These are phyloP conservation scores for Talaromyces proteolyticus DNA, from an alignment of 495 filamentous ascomycete genomes.

Conservation along the genomic window DNA sequence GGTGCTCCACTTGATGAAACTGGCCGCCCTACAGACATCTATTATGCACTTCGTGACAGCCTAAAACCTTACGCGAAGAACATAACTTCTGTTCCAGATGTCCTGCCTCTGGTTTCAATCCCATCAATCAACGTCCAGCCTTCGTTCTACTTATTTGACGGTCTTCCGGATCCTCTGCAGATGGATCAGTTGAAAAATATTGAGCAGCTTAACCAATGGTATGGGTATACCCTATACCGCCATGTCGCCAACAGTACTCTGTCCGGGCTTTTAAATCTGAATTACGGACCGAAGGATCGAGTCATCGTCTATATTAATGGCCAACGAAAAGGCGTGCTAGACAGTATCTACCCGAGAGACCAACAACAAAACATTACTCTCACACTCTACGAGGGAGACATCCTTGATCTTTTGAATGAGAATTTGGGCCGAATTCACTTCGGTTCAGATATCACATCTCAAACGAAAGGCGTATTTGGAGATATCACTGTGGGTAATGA, in stretches of 20 bases:
- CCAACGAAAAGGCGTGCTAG: conserved; percentile 31
- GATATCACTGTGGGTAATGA: conserved; percentile 30
- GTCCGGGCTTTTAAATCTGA: conserved; percentile 24
- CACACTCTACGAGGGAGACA: conserved; percentile 24
- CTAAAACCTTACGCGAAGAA: conserved; percentile 20
- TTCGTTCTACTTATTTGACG: conserved; percentile 18
- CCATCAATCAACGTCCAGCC: conserved; percentile 19
- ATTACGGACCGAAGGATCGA: conserved; percentile 33
- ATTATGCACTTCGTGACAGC: conserved; percentile 30
- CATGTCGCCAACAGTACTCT: conserved; percentile 18
- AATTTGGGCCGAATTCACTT: conserved; percentile 41
- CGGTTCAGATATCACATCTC: conserved; percentile 31
- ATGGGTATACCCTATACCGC: conserved; percentile 34
- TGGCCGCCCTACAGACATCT: conserved; percentile 36
- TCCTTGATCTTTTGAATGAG: conserved; percentile 34
- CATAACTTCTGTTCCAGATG: conserved; percentile 19
- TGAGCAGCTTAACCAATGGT: conserved; percentile 34
- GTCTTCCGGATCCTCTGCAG: conserved; percentile 10
- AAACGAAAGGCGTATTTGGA: conserved; percentile 36
- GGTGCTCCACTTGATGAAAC: conserved; percentile 40
- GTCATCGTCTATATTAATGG: conserved; percentile 39
- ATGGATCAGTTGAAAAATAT: conserved; percentile 20
- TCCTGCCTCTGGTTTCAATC: conserved; percentile 24
- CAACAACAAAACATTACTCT: conserved; percentile 24
- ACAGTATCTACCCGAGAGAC: conserved; percentile 25